A percentile compares a stretch with the other conserved stretches of the same genome.
Conservation (phyloP, 495 filamentous ascomycete genomes). For the Penicillium simplicissimum region DNA sequence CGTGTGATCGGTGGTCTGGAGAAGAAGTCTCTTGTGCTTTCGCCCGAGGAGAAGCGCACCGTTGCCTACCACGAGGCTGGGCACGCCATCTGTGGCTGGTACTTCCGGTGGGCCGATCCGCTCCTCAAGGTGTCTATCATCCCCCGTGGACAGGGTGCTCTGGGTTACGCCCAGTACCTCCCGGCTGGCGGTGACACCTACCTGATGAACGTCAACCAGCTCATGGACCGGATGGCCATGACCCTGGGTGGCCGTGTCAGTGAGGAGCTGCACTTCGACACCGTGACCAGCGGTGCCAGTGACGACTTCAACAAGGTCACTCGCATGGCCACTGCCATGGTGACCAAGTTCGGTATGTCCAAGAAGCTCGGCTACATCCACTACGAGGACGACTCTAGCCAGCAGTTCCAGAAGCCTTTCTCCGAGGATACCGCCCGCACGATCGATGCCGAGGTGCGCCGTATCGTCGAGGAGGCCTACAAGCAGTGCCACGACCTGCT, state of each 20-base stretch:
- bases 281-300: slow-evolving; percentile 87
- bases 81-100: slow-evolving; percentile 98
- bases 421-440: slow-evolving; percentile 87
- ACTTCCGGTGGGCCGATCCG: slow-evolving; percentile 92
- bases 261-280: slow-evolving; percentile 94
- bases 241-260: slow-evolving; percentile 91
- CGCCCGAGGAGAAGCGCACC: slow-evolving; percentile 87
- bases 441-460: slow-evolving; percentile 87
- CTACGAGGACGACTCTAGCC: slow-evolving; percentile 78
- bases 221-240: slow-evolving; percentile 99
- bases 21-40: slow-evolving; percentile 91
- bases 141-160: slow-evolving; percentile 86
- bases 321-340: slow-evolving; percentile 91
- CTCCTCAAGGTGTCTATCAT: slow-evolving; percentile 99
- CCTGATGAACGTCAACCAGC: slow-evolving; percentile 89
- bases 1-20: slow-evolving; percentile 94
- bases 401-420: slow-evolving; percentile 90
- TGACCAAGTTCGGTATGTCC: slow-evolving; percentile 97
- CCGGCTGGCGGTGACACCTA: slow-evolving; percentile 81
- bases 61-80: slow-evolving; percentile 98
- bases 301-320: slow-evolving; percentile 99
- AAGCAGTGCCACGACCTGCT: slow-evolving; percentile 83
- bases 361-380: slow-evolving; percentile 87
- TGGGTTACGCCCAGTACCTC: slow-evolving; percentile 97
- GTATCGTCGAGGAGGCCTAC: slow-evolving; percentile 89